Evolutionary conservation across 1,139 yeast species (phyloP).

Genomic region (Wickerhamomyces sp.): DNA sequence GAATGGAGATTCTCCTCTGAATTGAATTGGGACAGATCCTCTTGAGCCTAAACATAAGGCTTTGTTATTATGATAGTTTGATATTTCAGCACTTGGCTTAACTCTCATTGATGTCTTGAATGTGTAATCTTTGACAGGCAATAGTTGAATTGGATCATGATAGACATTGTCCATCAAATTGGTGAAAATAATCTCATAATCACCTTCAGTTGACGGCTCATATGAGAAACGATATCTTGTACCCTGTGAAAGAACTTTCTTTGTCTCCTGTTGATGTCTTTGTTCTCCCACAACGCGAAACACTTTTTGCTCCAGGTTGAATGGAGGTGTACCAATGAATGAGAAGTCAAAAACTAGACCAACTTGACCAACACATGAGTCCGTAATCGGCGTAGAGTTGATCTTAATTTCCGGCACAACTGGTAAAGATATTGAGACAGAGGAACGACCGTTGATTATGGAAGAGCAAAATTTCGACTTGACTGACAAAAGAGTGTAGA

Average conservation of each 20-base stretch:
- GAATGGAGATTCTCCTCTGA: slow-evolving; percentile 80
- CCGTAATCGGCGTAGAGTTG: slow-evolving; percentile 57
- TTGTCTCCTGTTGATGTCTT: slow-evolving; percentile 31
- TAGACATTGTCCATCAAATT: slow-evolving; percentile 54
- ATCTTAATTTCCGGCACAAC: slow-evolving; percentile 52
- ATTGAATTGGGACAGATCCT: slow-evolving; percentile 46
- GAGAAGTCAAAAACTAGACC: slow-evolving; percentile 71
- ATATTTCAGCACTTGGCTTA: slow-evolving; percentile 35
- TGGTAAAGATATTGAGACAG: slow-evolving; percentile 44
- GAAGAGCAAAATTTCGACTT: slow-evolving; percentile 64
- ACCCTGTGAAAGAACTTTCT: slow-evolving; percentile 31
- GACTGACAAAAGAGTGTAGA: slow-evolving; percentile 49
- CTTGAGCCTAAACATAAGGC: slow-evolving; percentile 43
- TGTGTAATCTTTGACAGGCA: slow-evolving; percentile 28
- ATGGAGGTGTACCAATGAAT: slow-evolving; percentile 79
- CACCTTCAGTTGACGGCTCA: slow-evolving; percentile 78
- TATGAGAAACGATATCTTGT: slow-evolving; percentile 55
- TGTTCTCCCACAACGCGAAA: slow-evolving; percentile 43
- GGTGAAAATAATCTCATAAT: slow-evolving; percentile 66
- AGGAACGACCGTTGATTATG: slow-evolving; percentile 41
- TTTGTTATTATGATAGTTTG: slow-evolving; percentile 24
- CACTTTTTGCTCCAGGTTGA: slow-evolving; percentile 56
- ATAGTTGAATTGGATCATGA: slow-evolving; percentile 30
- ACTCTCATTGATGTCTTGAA: slow-evolving; percentile 39
- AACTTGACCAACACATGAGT: slow-evolving; percentile 87